Evolutionary conservation across 2,329 filamentous ascomycete species (phyloP), one percentile per base, ranked within the genome.

Genomic region (Clarireedia hainanense): DNA sequence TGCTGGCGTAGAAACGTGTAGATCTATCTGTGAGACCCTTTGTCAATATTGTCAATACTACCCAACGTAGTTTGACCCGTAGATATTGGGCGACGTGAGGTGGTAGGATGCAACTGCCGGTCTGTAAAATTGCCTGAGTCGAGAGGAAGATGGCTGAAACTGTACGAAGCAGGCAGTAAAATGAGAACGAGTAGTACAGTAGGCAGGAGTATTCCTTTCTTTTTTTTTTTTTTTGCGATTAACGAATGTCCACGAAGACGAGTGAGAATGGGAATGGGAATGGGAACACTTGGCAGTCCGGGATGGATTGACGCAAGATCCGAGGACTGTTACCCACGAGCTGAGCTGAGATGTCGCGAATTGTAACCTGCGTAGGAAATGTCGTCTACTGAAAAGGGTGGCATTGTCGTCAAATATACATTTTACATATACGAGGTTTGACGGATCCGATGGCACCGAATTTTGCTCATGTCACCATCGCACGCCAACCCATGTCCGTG

Each of bases 1-100:
- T 52, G 51, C 17, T 57, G 56, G 56, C 52, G 50, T 14, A 43
- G 40, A 23, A 20, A 43, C 34, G 40, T 55, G 57, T 50, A 51
- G 50, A 49, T 17, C 20, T 57, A 47, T 15, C 26, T 57, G 57
- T 50, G 9, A 34, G 30, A 59, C 55, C 34, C 36, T 30, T 50
- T 57, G 14, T 45, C 30, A 56, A 47, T 23, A 27, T 34, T 15
- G 40, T 24, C 17, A 17, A 36, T 50, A 50, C 26, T 20, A 24
- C 37, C 7, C 20, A 50, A 55, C 27, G 52, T 55, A 47, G 47
- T 50, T 36, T 39, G 10, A n/a, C 23, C 42, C 5, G 24, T 15
- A 12, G n/a, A 34, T 43, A 34, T 43, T 34, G 43, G 52, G 39
- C 50, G 37, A 45, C 50, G 50, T 50, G 52, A 7, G 17, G 26